Evolutionary conservation across 768 basidiomycete species (phyloP).

Genomic region (Clitopilus passeckerianus): DNA sequence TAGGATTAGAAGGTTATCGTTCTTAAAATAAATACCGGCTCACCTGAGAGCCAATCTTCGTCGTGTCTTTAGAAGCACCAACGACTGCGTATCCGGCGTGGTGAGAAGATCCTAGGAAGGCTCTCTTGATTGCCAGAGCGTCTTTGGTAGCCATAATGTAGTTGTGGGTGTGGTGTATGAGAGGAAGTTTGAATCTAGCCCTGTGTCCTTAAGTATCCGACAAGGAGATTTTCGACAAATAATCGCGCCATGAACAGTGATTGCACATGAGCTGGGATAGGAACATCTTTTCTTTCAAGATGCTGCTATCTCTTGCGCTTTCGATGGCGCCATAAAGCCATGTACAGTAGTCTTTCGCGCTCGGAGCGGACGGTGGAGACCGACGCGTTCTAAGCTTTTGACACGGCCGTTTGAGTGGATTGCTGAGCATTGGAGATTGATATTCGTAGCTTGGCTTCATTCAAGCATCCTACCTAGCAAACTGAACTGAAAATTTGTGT

Average conservation of each 20-base stretch:
- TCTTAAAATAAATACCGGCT: slow-evolving; percentile 1
- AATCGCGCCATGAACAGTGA: slow-evolving; percentile 5
- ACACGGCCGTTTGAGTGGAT: neutral
- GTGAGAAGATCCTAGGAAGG: neutral
- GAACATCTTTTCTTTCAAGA: neutral
- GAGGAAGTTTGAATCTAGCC: neutral
- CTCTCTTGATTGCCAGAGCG: neutral
- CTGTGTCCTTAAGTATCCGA: slow-evolving; percentile 6
- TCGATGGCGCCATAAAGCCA: slow-evolving; percentile 3
- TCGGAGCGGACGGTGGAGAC: slow-evolving; percentile 6
- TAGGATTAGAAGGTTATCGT: neutral
- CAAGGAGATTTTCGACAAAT: slow-evolving; percentile 3
- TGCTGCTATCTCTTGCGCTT: neutral
- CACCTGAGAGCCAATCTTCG: slow-evolving; percentile 77
- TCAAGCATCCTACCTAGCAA: neutral
- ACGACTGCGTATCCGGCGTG: slow-evolving; percentile 49
- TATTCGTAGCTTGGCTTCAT: neutral
- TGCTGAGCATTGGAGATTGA: neutral
- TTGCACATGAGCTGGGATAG: neutral
- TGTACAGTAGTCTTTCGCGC: neutral
- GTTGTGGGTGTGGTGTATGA: neutral
- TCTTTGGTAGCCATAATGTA: neutral
- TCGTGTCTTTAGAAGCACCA: slow-evolving; percentile 75
- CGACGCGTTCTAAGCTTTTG: slow-evolving; percentile 1
- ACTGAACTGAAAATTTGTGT: neutral